Evolutionary conservation across 345 rosid species (phyloP), one percentile per base, ranked within the genome.

Genomic region (Gynandropsis gynandra): DNA sequence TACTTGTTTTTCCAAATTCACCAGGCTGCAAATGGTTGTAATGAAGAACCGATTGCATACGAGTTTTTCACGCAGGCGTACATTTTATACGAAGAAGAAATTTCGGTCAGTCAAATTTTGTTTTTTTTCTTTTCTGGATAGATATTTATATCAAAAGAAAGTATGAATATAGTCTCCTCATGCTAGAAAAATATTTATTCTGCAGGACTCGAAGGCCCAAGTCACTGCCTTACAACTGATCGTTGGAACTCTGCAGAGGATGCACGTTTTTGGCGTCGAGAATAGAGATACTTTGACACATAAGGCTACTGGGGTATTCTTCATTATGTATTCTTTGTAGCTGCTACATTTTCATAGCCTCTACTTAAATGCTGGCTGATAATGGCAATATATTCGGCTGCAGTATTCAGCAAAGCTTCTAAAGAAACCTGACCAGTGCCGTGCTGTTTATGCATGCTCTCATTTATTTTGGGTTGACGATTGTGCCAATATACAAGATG

Each of bases 231-330:
- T 92, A 34, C 92, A 77, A 65, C 62, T 92, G 56, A 85, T 92
- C 54, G 79, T 92, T 53, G 98, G 98, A 62, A 90, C 98, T 42
- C 93, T 90, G 54, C 98, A 87, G 57, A 77, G 93, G 82, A 87
- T 87, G 84, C 93, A 82, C 64, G 83, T 87, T 31, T 87, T 90
- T 72, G 87, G 79, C 54, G 86, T 82, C 36, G 98, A 85, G 71
- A 92, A 92, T 74, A 82, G 96, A 72, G 93, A 87, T 73, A 87
- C 78, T 29, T 72, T 92, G 67, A 87, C 86, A 5, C 89, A 82
- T 61, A 92, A 92, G 78, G 93, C 98, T 31, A 85, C 93, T 1
- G 98, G 98, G 96, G 98, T 92, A 85, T 58, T n/a, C n/a, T n/a
- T n/a, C n/a, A n/a, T n/a, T n/a, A n/a, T n/a, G n/a, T n/a, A n/a